Evolutionary conservation across 1,284 basidiomycete species (phyloP), one percentile per base, ranked within the genome.

Genomic region (Irpex sp.): DNA sequence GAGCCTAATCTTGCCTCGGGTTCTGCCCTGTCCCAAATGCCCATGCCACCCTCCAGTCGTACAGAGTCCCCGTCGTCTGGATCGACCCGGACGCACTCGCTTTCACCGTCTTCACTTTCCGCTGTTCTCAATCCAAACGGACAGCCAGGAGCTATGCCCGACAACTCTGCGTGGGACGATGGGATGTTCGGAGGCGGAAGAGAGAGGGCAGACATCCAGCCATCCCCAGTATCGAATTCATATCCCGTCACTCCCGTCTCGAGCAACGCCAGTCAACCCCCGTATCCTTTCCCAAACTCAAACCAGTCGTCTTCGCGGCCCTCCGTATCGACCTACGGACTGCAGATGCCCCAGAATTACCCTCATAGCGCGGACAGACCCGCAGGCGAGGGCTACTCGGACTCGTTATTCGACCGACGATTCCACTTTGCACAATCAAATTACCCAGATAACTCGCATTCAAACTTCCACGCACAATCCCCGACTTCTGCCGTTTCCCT

Each of bases 101-200:
- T 77, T 51, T 77, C 76, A 19, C 76, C 76, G 15, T 69, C 71
- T 47, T 68, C 65, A 51, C 65, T 75, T 80, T 64, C 77, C 79
- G 39, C 69, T 58, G n/a, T 69, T 74, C 19, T 63, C 47, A 51
- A 62, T 58, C 19, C 51, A 15, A 26, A 35, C 15, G 47, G 47
- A 17, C 63, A 61, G 43, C 31, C 54, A 19, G 43, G 46, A 7
- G 60, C 59, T 17, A n/a, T 58, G 59, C 78, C 87, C 59, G 84
- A 86, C 66, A 74, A 79, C 56, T 68, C 76, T 55, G 71, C 76
- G 57, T 90, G 89, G 89, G 81, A 85, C 51, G 83, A 87, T 49
- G 74, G 79, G 11, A 78, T 88, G 65, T 78, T 86, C 56, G 78
- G 76, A 73, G 58, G 39, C 15, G 39, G 84, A 86, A 47, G 81